These are phyloP conservation scores for Xerocomus amazonicus DNA, from an alignment of 1,284 basidiomycete genomes.

Conservation along the genomic window DNA sequence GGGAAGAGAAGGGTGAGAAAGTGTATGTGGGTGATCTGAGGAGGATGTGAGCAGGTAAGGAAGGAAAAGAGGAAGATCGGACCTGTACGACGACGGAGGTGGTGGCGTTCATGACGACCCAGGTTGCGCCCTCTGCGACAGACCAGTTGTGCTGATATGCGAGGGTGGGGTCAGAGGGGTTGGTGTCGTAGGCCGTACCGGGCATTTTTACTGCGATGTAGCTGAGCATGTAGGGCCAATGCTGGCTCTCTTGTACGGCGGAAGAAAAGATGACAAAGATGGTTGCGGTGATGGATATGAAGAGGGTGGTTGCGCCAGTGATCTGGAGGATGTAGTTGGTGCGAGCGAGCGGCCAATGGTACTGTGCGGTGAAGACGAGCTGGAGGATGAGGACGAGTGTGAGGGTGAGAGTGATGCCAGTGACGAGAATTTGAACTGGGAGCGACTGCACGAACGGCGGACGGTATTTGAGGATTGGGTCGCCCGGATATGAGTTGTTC, in stretches of 20 bases:
- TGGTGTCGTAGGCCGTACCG: slow-evolving; percentile 20
- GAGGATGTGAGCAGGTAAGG: background rate
- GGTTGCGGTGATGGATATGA: slow-evolving; percentile 75
- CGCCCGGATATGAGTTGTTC: slow-evolving; percentile 29
- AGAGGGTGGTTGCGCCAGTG: slow-evolving; percentile 74
- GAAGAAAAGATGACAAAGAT: slow-evolving; percentile 70
- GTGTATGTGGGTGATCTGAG: slow-evolving; percentile 94
- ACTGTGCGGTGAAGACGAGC: slow-evolving; percentile 92
- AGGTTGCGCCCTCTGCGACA: slow-evolving; percentile 66
- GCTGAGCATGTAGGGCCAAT: slow-evolving; percentile 94
- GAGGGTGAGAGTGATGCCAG: slow-evolving; percentile 85
- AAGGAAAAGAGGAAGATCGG: slow-evolving; percentile 15
- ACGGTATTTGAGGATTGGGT: slow-evolving; percentile 76
- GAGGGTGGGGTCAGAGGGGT: slow-evolving; percentile 27
- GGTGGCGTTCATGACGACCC: slow-evolving; percentile 85
- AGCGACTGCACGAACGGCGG: slow-evolving; percentile 83
- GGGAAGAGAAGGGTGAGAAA: slow-evolving; percentile 96
- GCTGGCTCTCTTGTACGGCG: slow-evolving; percentile 59
- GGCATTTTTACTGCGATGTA: slow-evolving; percentile 87
- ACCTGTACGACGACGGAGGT: slow-evolving; percentile 86
- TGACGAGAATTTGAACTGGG: slow-evolving; percentile 87
- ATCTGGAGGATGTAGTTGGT: slow-evolving; percentile 91
- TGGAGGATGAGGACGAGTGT: slow-evolving; percentile 87
- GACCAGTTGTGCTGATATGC: slow-evolving; percentile 55
- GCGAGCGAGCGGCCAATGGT: slow-evolving; percentile 91